Conservation (phyloP, 345 rosid species). For the Murraya paniculata region DNA sequence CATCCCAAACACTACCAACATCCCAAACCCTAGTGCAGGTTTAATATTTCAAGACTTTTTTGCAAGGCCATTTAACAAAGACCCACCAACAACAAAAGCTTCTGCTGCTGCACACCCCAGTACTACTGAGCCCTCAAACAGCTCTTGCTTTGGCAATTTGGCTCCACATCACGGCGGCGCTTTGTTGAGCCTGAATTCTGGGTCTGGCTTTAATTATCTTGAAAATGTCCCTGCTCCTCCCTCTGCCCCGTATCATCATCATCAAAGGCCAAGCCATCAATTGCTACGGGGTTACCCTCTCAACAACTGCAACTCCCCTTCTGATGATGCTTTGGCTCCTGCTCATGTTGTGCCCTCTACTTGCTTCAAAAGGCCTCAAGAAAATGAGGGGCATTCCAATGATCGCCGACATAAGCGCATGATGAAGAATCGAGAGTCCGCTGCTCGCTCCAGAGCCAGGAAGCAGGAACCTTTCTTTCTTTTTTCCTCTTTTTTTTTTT, state of each 20-base stretch:
- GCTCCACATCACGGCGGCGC: conserved; percentile 14
- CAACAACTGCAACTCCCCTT: neutral
- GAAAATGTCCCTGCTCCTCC: neutral
- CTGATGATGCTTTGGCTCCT: conserved; percentile 14
- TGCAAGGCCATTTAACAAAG: conserved; percentile 20
- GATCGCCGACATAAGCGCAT: conserved; percentile 43
- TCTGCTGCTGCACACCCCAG: neutral
- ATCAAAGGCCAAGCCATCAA: neutral
- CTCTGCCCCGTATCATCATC: neutral
- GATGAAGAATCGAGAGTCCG: conserved; percentile 69
- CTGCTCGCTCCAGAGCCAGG: conserved; percentile 61
- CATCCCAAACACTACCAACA: neutral
- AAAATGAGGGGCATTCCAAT: conserved; percentile 13
- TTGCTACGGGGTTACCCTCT: neutral
- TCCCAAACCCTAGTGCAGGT: conserved; percentile 2
- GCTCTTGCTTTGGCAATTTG: neutral
- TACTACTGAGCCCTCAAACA: neutral
- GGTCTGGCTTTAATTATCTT: conserved; percentile 14
- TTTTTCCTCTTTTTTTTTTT: neutral
- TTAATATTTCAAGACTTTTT: conserved; percentile 35
- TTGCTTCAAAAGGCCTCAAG: conserved; percentile 22
- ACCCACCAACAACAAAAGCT: conserved; percentile 2
- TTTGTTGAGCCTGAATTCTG: conserved; percentile 29
- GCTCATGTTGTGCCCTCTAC: conserved; percentile 7
- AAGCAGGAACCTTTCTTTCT: conserved; percentile 40